phyloP scores from a whole-genome alignment of 768 basidiomycete species.

The Albatrellus ellisii region DNA sequence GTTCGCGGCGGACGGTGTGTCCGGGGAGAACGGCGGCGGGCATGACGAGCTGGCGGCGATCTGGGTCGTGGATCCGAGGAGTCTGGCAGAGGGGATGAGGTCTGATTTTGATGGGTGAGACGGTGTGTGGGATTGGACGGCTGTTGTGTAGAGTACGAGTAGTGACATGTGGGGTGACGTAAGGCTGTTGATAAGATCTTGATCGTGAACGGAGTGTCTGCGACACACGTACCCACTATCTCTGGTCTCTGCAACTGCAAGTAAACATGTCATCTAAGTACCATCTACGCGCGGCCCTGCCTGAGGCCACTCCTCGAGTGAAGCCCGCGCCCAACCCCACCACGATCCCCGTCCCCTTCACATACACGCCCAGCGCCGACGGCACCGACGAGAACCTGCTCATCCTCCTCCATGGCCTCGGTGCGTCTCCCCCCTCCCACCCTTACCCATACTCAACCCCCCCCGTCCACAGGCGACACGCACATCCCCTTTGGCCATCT shows the following conservation, averaged over 20 bases:
- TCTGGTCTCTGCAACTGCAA: background rate
- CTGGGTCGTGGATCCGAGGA: slow-evolving; percentile 73
- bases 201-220: background rate
- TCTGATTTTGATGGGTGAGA: slow-evolving; percentile 16
- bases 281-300: slow-evolving; percentile 4
- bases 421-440: slow-evolving; percentile 25
- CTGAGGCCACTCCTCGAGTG: slow-evolving; percentile 10
- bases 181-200: background rate
- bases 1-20: slow-evolving; percentile 7
- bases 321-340: slow-evolving; percentile 38
- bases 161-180: no score
- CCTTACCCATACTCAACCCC: background rate
- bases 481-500: slow-evolving; percentile 65
- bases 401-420: slow-evolving; percentile 76
- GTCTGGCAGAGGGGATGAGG: slow-evolving; percentile 53
- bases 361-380: slow-evolving; percentile 63
- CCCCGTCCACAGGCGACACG: slow-evolving; percentile 54
- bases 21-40: slow-evolving; percentile 2
- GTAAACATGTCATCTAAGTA: slow-evolving; percentile 6
- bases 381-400: slow-evolving; percentile 80
- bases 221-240: background rate
- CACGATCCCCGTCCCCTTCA: slow-evolving; percentile 41
- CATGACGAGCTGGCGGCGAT: slow-evolving; percentile 28
- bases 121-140: background rate
- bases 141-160: no score